Percentiles rank a stretch among this genome's conserved stretches.
Evolutionary conservation across 352 stramenopile genomes (phyloP).

Genomic region (Globisporangium nodosum): DNA sequence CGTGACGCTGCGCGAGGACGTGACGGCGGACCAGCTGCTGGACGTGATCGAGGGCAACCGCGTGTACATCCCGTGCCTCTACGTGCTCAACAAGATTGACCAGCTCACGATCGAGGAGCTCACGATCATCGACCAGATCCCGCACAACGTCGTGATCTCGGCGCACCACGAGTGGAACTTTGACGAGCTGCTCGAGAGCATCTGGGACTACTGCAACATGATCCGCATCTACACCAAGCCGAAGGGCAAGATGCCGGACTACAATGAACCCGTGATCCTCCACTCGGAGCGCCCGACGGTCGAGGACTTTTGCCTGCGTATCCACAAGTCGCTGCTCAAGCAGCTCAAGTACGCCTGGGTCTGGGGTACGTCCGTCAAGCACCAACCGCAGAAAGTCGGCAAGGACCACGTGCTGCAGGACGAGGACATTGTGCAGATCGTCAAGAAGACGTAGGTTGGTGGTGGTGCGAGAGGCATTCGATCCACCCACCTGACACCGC

Average conservation of each 20-base stretch:
- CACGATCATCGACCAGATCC: slow-evolving; percentile 97
- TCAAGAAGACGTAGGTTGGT: slow-evolving; percentile 88
- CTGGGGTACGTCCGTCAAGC: slow-evolving; percentile 96
- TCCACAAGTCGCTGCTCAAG: slow-evolving; percentile 87
- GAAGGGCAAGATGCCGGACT: slow-evolving; percentile 93
- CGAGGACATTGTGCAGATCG: slow-evolving; percentile 99
- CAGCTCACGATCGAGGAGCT: slow-evolving; percentile 98
- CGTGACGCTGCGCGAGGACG: slow-evolving; percentile 94
- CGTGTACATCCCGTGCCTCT: slow-evolving; percentile 97
- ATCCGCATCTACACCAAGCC: slow-evolving; percentile 99
- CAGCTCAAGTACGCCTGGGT: slow-evolving; percentile 96
- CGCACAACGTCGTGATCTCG: slow-evolving; percentile 97
- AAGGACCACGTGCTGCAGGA: slow-evolving; percentile 97
- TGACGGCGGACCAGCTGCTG: slow-evolving; percentile 98
- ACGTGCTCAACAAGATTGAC: slow-evolving; percentile 99
- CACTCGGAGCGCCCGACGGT: slow-evolving; percentile 93
- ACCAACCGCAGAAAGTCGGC: slow-evolving; percentile 98
- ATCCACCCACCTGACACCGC: too few species aligned
- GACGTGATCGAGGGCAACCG: slow-evolving; percentile 98
- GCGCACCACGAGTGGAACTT: slow-evolving; percentile 98
- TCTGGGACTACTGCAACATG: slow-evolving; percentile 98
- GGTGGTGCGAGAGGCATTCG: not conserved
- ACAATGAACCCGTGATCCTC: slow-evolving; percentile 97
- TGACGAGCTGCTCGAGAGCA: slow-evolving; percentile 94
- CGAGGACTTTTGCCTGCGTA: slow-evolving; percentile 95